Conservation (phyloP, 345 rosid species). For the Fremontodendron californicum region DNA sequence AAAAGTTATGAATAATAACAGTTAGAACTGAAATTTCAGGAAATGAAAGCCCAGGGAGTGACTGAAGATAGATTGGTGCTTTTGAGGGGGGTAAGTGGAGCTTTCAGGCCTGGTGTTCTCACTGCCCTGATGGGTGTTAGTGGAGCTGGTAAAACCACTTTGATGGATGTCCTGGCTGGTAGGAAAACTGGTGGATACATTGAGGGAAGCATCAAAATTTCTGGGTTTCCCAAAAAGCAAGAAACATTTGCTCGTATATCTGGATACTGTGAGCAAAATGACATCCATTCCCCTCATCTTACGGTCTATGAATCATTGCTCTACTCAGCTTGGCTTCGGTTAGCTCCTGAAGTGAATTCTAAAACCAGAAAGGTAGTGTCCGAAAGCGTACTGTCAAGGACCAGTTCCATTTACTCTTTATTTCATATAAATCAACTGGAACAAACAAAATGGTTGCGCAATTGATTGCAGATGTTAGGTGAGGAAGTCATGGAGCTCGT, state of each 20-base stretch:
- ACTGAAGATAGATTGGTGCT: slow-evolving; percentile 56
- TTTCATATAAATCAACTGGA: not conserved
- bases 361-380: slow-evolving; percentile 47
- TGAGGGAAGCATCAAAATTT: slow-evolving; percentile 57
- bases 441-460: not conserved
- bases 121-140: slow-evolving; percentile 79
- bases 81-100: slow-evolving; percentile 65
- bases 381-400: not conserved
- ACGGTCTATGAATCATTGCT: slow-evolving; percentile 72
- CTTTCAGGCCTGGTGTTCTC: slow-evolving; percentile 81
- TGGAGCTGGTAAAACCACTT: slow-evolving; percentile 80
- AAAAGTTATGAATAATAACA: not conserved
- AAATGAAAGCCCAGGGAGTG: slow-evolving; percentile 58
- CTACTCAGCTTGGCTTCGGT: slow-evolving; percentile 71
- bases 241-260: slow-evolving; percentile 76
- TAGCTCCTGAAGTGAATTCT: slow-evolving; percentile 45
- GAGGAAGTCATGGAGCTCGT: slow-evolving; percentile 90
- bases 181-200: slow-evolving; percentile 77
- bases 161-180: slow-evolving; percentile 85
- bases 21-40: slow-evolving; percentile 27
- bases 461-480: slow-evolving; percentile 54
- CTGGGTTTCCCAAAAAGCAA: slow-evolving; percentile 77
- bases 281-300: slow-evolving; percentile 73
- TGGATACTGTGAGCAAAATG: slow-evolving; percentile 78
- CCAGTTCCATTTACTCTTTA: not conserved